Conservation (phyloP, 164 flowering plant species). For the Nymphaea colorata region DNA sequence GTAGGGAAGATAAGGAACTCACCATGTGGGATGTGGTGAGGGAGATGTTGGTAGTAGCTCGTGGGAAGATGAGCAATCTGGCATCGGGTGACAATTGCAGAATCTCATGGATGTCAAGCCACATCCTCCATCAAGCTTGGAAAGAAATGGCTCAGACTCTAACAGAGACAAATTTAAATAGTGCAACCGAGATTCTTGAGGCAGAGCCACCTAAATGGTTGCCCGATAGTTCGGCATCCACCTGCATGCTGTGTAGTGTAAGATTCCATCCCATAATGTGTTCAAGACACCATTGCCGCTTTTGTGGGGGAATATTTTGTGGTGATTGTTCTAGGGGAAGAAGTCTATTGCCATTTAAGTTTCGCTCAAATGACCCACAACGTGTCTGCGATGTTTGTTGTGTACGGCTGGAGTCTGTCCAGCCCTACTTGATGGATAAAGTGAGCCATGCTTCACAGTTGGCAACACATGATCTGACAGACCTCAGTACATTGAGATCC, state of each 20-base stretch:
- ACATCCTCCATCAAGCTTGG: conserved; percentile 75
- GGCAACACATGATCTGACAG: conserved; percentile 88
- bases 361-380: conserved; percentile 58
- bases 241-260: conserved; percentile 86
- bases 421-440: conserved; percentile 74
- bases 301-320: conserved; percentile 94
- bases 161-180: conserved; percentile 54
- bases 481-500: conserved; percentile 91
- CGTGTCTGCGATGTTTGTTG: conserved; percentile 90
- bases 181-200: conserved; percentile 54
- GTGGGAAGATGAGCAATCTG: conserved; percentile 62
- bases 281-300: conserved; percentile 87
- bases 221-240: conserved; percentile 81
- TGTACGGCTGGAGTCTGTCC: conserved; percentile 82
- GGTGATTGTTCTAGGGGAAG: conserved; percentile 75
- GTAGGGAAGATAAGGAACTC: conserved; percentile 57
- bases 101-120: conserved; percentile 46
- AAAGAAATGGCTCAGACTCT: conserved; percentile 92
- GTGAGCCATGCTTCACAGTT: conserved; percentile 89
- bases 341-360: conserved; percentile 74
- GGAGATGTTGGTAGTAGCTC: conserved; percentile 80
- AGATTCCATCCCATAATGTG: conserved; percentile 94
- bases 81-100: conserved; percentile 42
- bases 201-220: conserved; percentile 90
- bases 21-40: conserved; percentile 95